These are phyloP conservation scores for Penicillium sp. DNA, from an alignment of 2,329 filamentous ascomycete species.

Conservation along the genomic window DNA sequence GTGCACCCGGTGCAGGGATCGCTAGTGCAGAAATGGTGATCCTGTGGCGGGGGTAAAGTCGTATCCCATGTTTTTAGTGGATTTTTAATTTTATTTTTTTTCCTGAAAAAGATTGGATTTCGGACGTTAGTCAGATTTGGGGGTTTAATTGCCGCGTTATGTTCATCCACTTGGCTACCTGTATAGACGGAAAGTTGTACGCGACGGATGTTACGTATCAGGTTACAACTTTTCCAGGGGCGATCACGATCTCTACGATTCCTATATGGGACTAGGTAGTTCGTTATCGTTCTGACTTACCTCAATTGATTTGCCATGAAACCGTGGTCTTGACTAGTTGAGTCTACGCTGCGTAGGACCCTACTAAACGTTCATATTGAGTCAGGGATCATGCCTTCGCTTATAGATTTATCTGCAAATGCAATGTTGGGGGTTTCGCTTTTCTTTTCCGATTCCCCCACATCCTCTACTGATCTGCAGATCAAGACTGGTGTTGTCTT, in stretches of 20 bases:
- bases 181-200: slow-evolving; percentile 6
- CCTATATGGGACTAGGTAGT: not conserved
- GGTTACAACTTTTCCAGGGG: not conserved
- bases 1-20: slow-evolving; percentile 5
- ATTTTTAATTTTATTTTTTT: not conserved
- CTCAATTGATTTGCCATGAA: not conserved
- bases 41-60: slow-evolving; percentile 9
- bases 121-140: not conserved
- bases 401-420: slow-evolving; percentile 1
- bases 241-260: not conserved
- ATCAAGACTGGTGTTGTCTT: not conserved
- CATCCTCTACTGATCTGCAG: not conserved
- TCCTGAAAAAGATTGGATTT: not conserved
- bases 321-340: not conserved
- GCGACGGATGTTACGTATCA: not conserved
- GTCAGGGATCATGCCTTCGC: slow-evolving; percentile 5
- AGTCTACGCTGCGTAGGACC: not conserved
- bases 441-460: not conserved
- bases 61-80: not conserved
- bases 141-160: not conserved
- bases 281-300: not conserved
- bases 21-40: slow-evolving; percentile 18
- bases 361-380: not conserved
- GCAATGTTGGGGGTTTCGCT: not conserved
- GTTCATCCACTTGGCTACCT: not conserved